These are phyloP conservation scores for Trichoderma reesei DNA, from an alignment of 495 filamentous ascomycete genomes.

Conservation along the genomic window DNA sequence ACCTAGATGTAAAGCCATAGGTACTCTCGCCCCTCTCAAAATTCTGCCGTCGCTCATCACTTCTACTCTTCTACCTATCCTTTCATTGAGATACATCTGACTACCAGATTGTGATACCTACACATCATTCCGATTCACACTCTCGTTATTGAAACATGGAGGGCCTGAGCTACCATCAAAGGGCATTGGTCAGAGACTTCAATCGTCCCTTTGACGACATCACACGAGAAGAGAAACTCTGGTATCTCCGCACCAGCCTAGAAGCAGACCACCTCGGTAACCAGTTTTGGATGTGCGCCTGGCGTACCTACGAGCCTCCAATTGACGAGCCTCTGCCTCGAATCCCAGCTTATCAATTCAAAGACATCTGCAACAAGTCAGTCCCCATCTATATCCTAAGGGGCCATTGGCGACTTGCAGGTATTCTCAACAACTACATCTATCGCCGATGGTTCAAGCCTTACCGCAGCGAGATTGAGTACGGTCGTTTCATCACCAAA, in stretches of 20 bases:
- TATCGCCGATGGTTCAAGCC: slow-evolving; percentile 14
- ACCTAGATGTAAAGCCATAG: too few relatives aligned
- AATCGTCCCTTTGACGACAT: neutral
- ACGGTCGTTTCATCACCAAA: slow-evolving; percentile 9
- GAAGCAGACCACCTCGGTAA: neutral
- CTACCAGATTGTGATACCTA: too few relatives aligned
- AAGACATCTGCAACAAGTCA: neutral
- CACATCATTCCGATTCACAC: too few relatives aligned
- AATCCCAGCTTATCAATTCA: neutral
- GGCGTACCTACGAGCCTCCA: neutral
- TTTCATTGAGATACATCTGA: too few relatives aligned
- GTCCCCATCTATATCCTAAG: neutral
- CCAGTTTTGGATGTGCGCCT: neutral
- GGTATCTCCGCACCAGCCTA: neutral
- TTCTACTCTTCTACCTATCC: too few relatives aligned
- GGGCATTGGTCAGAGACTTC: neutral
- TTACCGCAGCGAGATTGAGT: slow-evolving; percentile 12
- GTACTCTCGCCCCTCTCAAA: too few relatives aligned
- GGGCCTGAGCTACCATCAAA: neutral
- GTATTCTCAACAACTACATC: slow-evolving; percentile 12
- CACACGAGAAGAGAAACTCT: neutral
- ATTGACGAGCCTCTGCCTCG: neutral
- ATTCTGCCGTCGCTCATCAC: too few relatives aligned
- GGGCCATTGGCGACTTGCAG: slow-evolving; percentile 1
- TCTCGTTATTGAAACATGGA: neutral